A percentile compares a stretch with the other conserved stretches of the same genome.
Evolutionary conservation across 768 basidiomycete species (phyloP).

Genomic region (Lactarius indigo): DNA sequence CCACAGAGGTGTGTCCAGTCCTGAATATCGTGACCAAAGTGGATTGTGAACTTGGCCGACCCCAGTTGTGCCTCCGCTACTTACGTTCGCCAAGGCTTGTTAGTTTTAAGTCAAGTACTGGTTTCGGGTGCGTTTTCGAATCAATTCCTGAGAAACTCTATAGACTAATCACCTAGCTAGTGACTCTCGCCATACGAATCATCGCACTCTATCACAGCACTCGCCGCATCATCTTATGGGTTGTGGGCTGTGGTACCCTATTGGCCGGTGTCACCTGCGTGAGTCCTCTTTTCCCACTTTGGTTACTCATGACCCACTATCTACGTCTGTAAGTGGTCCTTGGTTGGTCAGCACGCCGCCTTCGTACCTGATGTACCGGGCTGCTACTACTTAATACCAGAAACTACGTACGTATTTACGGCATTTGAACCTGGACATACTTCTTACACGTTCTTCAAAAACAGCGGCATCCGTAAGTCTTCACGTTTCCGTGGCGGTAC

Average conservation of each 20-base stretch:
- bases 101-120: slow-evolving; percentile 44
- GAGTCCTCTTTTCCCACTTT: slow-evolving; percentile 26
- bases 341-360: slow-evolving; percentile 36
- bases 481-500: background rate
- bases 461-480: slow-evolving; percentile 28
- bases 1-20: slow-evolving; percentile 24
- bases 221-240: slow-evolving; percentile 35
- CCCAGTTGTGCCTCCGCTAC: slow-evolving; percentile 40
- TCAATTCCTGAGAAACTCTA: background rate
- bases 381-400: slow-evolving; percentile 25
- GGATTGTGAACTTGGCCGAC: background rate
- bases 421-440: background rate
- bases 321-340: slow-evolving; percentile 38
- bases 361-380: slow-evolving; percentile 18
- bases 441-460: background rate
- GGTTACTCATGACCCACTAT: background rate
- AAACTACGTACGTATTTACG: slow-evolving; percentile 27
- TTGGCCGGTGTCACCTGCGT: slow-evolving; percentile 38
- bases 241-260: slow-evolving; percentile 35
- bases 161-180: slow-evolving; percentile 28
- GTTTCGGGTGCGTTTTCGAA: slow-evolving; percentile 40
- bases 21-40: background rate
- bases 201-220: slow-evolving; percentile 48
- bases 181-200: slow-evolving; percentile 45
- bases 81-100: slow-evolving; percentile 39